Evolutionary conservation across 75 land plant species (phyloP).

Genomic region (Chamaecyparis obtusa): DNA sequence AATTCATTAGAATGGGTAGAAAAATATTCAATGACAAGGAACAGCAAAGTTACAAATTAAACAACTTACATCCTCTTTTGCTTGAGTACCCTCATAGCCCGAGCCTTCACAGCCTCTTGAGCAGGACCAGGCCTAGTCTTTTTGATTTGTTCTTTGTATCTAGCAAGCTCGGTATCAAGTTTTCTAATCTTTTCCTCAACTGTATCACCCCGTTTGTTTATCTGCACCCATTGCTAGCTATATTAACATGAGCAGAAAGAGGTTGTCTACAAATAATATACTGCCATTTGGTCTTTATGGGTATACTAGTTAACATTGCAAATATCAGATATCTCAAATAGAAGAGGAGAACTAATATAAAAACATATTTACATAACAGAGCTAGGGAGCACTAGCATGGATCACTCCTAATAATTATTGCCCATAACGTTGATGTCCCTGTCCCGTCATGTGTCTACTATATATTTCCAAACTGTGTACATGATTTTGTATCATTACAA

Average conservation of each 20-base stretch:
- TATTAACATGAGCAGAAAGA: background rate
- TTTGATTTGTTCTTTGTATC: constrained; percentile 92
- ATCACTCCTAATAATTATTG: background rate
- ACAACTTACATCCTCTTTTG: constrained; percentile 84
- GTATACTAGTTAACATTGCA: background rate
- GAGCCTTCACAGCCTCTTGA: constrained; percentile 97
- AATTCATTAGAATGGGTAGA: background rate
- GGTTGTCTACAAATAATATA: background rate
- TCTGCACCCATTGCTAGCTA: constrained; percentile 36
- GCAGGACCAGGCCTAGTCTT: constrained; percentile 98
- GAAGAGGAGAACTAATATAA: background rate
- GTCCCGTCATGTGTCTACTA: background rate
- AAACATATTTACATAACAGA: background rate
- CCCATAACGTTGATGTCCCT: background rate
- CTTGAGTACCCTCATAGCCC: constrained; percentile 97
- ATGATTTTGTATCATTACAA: background rate
- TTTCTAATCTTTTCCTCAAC: constrained; percentile 93
- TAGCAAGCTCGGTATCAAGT: constrained; percentile 86
- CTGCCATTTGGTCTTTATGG: background rate
- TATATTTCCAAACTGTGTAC: background rate
- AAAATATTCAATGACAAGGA: background rate
- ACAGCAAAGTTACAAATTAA: background rate
- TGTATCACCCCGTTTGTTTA: constrained; percentile 90
- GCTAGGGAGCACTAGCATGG: background rate
- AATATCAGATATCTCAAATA: background rate